Evolutionary conservation across 177 flowering plant species (phyloP).

Genomic region (Tripterygium wilfordii): DNA sequence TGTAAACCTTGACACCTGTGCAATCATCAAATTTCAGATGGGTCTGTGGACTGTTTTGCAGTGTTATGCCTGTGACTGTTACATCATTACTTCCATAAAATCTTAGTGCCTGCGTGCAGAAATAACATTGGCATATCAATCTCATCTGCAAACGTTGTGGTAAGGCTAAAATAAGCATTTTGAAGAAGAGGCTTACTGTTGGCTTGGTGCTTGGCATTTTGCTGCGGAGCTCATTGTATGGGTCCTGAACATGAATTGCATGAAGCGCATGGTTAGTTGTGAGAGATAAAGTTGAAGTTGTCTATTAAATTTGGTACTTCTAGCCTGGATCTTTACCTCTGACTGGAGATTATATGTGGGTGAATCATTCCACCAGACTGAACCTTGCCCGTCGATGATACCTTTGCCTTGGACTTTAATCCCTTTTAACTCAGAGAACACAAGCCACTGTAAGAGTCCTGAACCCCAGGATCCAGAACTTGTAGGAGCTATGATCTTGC

Average conservation of each 20-base stretch:
- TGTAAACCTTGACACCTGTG: conserved; percentile 31
- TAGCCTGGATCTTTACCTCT: background rate
- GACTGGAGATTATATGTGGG: no score
- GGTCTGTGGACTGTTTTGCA: conserved; percentile 55
- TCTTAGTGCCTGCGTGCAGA: conserved; percentile 46
- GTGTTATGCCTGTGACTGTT: conserved; percentile 51
- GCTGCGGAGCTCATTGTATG: background rate
- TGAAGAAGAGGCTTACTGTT: conserved; percentile 14
- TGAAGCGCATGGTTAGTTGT: background rate
- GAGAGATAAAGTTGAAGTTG: background rate
- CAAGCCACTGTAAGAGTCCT: conserved; percentile 41
- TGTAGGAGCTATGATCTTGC: conserved; percentile 46
- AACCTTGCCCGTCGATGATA: conserved; percentile 44
- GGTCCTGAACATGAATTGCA: conserved; percentile 1
- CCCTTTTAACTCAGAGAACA: conserved; percentile 32
- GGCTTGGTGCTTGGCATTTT: conserved; percentile 37
- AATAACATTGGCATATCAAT: background rate
- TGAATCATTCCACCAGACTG: conserved; percentile 57
- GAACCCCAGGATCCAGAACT: conserved; percentile 30
- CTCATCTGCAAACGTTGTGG: background rate
- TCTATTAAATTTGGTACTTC: background rate
- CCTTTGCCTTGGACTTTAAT: conserved; percentile 42
- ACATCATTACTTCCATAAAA: conserved; percentile 47
- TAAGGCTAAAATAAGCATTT: background rate
- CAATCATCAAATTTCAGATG: conserved; percentile 69